Base-by-base conservation (phyloP, 2,329 filamentous ascomycete genomes). In the Fusarium sp. region DNA sequence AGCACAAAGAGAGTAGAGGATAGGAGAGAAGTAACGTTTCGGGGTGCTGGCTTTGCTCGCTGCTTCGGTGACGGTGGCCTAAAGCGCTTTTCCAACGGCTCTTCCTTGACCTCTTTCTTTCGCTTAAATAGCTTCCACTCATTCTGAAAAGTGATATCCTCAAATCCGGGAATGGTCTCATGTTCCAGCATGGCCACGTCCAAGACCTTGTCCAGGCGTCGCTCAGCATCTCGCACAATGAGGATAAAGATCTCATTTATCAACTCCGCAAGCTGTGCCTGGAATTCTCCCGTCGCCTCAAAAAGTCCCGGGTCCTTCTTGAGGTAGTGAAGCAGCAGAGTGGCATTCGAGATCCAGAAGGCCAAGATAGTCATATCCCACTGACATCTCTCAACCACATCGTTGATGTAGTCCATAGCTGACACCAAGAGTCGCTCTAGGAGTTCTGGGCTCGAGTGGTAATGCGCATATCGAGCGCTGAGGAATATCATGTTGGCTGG, bases 311-410 rank as follows among this genome's bases (percentile, higher is more conserved):
- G 83, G 74, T 99, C 96, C 80, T 99, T 99, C 78, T 97, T 98
- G 55, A 99, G 84, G 77, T 99, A 99, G 79, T 99, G 95, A 54
- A 98, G 84, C n/a, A 99, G 83, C 38, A 99, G 83, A 0, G 96
- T 99, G 11, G 93, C 94, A 78, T 99, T 99, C 3, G 96, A 98
- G 75, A 98, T 94, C 96, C 96, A 99, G 77, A 99, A 99, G 4
- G 96, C 96, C 37, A 99, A 84, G 71, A 99, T 97, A 1, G 96
- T 99, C 96, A 99, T 99, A 77, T 99, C 96, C 96, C 96, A 98
- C 77, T 99, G 96, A 76, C 95, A 91, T 65, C 88, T 88, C 80
- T 98, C 96, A n/a, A 99, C 94, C 29, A 98, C 93, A 62, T 94
- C 91, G 77, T 98, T 98, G 74, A 99, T 98, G 80, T 95, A 96